phyloP scores from a whole-genome alignment of 2,329 filamentous ascomycete genomes.

The Aspergillus awamori region DNA sequence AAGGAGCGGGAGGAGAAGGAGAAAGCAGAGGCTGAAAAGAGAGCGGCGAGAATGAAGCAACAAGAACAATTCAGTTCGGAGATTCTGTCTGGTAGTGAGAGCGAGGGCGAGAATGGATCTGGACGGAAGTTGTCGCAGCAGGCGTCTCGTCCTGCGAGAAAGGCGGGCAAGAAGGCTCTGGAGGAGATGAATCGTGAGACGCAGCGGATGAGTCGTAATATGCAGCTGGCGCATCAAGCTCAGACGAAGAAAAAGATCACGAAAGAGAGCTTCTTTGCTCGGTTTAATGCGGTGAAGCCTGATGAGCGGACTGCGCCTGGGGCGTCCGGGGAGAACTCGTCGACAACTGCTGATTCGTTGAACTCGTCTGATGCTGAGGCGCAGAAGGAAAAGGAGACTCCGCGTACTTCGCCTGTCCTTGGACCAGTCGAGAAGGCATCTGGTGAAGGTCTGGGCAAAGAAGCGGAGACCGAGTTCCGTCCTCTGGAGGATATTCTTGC shows the following conservation, averaged over 20 bases:
- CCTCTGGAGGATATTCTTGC: conserved; percentile 42
- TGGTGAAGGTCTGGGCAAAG: not conserved
- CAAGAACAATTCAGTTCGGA: conserved; percentile 41
- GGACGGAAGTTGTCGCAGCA: conserved; percentile 68
- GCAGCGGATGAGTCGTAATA: conserved; percentile 83
- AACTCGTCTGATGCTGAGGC: conserved; percentile 48
- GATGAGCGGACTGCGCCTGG: conserved; percentile 28
- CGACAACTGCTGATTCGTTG: conserved; percentile 55
- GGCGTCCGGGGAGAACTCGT: conserved; percentile 33
- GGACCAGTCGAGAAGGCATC: conserved; percentile 26
- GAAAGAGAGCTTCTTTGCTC: conserved; percentile 78
- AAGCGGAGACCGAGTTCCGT: conserved; percentile 32
- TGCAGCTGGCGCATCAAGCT: conserved; percentile 88
- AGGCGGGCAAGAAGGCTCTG: conserved; percentile 90
- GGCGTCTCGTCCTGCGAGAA: conserved; percentile 67
- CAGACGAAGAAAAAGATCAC: conserved; percentile 90
- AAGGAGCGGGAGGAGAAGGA: conserved; percentile 71
- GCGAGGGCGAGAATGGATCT: conserved; percentile 64
- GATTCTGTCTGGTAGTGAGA: conserved; percentile 55
- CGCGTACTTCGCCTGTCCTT: conserved; percentile 67
- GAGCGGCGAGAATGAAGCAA: conserved; percentile 37
- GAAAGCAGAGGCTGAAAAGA: conserved; percentile 52
- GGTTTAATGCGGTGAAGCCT: conserved; percentile 72
- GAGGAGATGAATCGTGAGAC: conserved; percentile 96
- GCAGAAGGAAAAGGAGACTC: conserved; percentile 59